phyloP scores from a whole-genome alignment of 495 filamentous ascomycete genomes.

The Tuber borchii region DNA sequence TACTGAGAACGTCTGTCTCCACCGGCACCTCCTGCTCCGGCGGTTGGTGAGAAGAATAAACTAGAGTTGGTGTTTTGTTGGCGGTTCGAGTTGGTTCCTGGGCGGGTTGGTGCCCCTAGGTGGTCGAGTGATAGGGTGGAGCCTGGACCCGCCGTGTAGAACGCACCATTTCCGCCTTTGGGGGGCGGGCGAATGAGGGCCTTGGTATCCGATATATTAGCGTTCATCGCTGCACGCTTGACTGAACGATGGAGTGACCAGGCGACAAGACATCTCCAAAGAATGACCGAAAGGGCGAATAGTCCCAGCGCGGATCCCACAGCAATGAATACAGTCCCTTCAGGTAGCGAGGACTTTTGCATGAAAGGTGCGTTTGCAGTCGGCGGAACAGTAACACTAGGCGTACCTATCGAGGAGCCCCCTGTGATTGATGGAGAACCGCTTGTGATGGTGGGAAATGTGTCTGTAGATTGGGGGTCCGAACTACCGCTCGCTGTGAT shows the following conservation, averaged over 20 bases:
- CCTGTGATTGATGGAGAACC: constrained; percentile 31
- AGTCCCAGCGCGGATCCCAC: constrained; percentile 83
- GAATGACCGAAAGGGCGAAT: constrained; percentile 67
- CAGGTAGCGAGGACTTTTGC: constrained; percentile 82
- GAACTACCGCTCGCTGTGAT: constrained; percentile 39
- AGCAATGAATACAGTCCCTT: constrained; percentile 92
- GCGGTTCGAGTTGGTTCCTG: constrained; percentile 40
- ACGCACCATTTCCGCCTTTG: constrained; percentile 33
- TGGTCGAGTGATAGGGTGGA: constrained; percentile 48
- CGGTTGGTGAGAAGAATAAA: constrained; percentile 94
- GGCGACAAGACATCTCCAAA: constrained; percentile 82
- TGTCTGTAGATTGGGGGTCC: constrained; percentile 30
- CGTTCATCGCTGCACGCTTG: constrained; percentile 65
- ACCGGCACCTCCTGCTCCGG: constrained; percentile 49
- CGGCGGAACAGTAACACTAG: constrained; percentile 58
- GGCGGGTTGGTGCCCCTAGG: constrained; percentile 45
- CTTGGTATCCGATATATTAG: constrained; percentile 62
- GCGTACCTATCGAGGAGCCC: constrained; percentile 13
- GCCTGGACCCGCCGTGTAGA: constrained; percentile 45
- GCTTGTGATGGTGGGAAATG: constrained; percentile 27
- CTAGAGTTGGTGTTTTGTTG: constrained; percentile 45
- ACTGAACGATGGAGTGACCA: constrained; percentile 91
- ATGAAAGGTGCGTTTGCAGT: constrained; percentile 86
- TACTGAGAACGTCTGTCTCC: constrained; percentile 57
- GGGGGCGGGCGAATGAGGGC: constrained; percentile 31